Evolutionary conservation across 805 yeast species (phyloP).

Genomic region (Kluyveromyces starmeri): DNA sequence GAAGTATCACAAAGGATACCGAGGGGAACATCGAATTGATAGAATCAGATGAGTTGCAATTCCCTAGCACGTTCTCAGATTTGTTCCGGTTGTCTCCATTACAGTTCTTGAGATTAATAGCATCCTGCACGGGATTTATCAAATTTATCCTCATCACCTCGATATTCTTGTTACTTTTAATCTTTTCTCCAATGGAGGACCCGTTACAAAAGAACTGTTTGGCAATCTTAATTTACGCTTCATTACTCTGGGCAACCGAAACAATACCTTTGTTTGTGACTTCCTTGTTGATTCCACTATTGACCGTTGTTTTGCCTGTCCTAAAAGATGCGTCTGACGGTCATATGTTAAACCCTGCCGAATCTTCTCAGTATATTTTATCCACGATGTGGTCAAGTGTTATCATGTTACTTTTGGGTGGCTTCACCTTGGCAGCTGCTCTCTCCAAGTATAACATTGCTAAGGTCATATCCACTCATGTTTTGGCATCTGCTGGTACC

Average conservation of each 20-base stretch:
- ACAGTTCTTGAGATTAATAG: conserved; percentile 10
- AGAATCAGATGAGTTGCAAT: conserved; percentile 20
- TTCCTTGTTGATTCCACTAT: conserved; percentile 70
- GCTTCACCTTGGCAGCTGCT: conserved; percentile 92
- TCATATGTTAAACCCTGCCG: conserved; percentile 48
- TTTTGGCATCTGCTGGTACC: conserved; percentile 77
- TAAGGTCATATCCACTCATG: conserved; percentile 71
- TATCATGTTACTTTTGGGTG: conserved; percentile 82
- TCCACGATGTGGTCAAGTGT: conserved; percentile 94
- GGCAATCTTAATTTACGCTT: conserved; percentile 73
- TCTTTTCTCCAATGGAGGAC: conserved; percentile 50
- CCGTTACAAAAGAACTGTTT: conserved; percentile 68
- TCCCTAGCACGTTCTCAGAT: conserved; percentile 17
- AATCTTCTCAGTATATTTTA: conserved; percentile 62
- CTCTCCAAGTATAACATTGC: conserved; percentile 86
- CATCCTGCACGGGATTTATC: conserved; percentile 29
- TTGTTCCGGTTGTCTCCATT: conserved; percentile 11
- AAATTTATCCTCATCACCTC: conserved; percentile 40
- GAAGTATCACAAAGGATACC: conserved; percentile 6
- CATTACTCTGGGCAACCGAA: conserved; percentile 92
- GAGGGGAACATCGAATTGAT: conserved; percentile 13
- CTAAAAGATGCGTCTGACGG: conserved; percentile 47
- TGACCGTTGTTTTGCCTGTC: conserved; percentile 66
- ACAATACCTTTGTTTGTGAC: conserved; percentile 88
- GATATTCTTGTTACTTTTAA: conserved; percentile 38